Evolutionary conservation across 2,329 filamentous ascomycete species (phyloP).

Genomic region (Mollisiaceae sp.): DNA sequence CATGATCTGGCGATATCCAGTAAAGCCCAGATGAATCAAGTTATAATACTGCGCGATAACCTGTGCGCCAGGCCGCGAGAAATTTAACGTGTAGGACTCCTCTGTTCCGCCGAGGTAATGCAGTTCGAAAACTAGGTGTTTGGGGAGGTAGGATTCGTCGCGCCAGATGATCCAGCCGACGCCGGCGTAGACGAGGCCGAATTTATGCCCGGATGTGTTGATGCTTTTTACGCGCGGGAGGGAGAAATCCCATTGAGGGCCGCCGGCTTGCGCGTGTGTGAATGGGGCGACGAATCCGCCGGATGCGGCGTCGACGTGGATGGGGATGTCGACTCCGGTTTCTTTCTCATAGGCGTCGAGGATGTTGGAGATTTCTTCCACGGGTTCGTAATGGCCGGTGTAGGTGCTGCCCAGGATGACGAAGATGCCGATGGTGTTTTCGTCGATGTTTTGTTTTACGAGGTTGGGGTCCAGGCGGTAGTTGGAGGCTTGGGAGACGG

Average conservation of each 20-base stretch:
- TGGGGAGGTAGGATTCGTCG: conserved; percentile 67
- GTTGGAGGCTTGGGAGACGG: conserved; percentile 63
- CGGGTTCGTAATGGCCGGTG: conserved; percentile 75
- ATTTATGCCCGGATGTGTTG: conserved; percentile 68
- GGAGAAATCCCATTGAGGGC: conserved; percentile 66
- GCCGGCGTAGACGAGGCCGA: conserved; percentile 68
- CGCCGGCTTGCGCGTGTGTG: conserved; percentile 58
- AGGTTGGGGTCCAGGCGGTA: conserved; percentile 67
- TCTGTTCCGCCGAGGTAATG: conserved; percentile 73
- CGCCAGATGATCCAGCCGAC: conserved; percentile 75
- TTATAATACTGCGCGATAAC: conserved; percentile 77
- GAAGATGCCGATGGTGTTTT: conserved; percentile 79
- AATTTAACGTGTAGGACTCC: conserved; percentile 73
- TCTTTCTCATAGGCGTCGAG: conserved; percentile 66
- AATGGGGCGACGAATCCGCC: conserved; percentile 68
- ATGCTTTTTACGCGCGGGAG: conserved; percentile 68
- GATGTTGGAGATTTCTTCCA: conserved; percentile 69
- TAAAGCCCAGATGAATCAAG: conserved; percentile 71
- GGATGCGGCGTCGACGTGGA: conserved; percentile 68
- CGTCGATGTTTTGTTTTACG: conserved; percentile 71
- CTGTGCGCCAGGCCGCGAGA: conserved; percentile 72
- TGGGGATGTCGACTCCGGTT: conserved; percentile 69
- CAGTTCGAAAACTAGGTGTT: conserved; percentile 72
- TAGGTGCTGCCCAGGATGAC: conserved; percentile 76
- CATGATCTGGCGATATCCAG: conserved; percentile 68